Percentiles rank a stretch among this genome's conserved stretches.
Evolutionary conservation across 1,284 basidiomycete genomes (phyloP).

Genomic region (Pterula multifida): DNA sequence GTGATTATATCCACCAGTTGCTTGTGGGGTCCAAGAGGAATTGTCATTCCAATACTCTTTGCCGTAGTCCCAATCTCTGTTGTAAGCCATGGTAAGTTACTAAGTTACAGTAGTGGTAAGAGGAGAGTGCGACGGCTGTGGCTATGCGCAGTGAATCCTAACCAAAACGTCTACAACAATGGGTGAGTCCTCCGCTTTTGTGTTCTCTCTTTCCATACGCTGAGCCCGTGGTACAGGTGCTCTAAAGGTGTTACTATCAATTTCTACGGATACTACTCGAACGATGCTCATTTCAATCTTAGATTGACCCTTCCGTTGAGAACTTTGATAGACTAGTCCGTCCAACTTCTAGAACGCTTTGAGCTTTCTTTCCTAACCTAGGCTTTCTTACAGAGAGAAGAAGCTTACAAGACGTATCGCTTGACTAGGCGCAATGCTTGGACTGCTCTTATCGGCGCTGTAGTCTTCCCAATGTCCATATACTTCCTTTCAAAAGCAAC

Average conservation of each 20-base stretch:
- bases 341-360: conserved; percentile 9
- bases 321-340: conserved; percentile 69
- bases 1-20: conserved; percentile 28
- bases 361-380: conserved; percentile 6
- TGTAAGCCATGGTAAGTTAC: conserved; percentile 51
- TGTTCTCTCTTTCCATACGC: neutral
- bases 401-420: conserved; percentile 67
- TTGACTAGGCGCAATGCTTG: conserved; percentile 57
- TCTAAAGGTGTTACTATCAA: neutral
- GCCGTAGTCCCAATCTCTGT: conserved; percentile 64
- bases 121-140: conserved; percentile 14
- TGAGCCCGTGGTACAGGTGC: neutral
- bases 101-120: no score
- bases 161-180: neutral
- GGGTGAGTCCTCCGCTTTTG: neutral
- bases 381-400: conserved; percentile 52
- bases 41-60: conserved; percentile 44
- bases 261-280: no score
- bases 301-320: conserved; percentile 74
- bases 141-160: neutral
- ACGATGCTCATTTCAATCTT: conserved; percentile 3
- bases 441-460: conserved; percentile 35
- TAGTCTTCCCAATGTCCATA: conserved; percentile 35
- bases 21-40: conserved; percentile 28
- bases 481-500: conserved; percentile 24